Percentiles rank a stretch among this genome's conserved stretches.
These are phyloP conservation scores for Ceratobasidium sp. DNA, from an alignment of 1,284 basidiomycete species.

Conservation along the genomic window DNA sequence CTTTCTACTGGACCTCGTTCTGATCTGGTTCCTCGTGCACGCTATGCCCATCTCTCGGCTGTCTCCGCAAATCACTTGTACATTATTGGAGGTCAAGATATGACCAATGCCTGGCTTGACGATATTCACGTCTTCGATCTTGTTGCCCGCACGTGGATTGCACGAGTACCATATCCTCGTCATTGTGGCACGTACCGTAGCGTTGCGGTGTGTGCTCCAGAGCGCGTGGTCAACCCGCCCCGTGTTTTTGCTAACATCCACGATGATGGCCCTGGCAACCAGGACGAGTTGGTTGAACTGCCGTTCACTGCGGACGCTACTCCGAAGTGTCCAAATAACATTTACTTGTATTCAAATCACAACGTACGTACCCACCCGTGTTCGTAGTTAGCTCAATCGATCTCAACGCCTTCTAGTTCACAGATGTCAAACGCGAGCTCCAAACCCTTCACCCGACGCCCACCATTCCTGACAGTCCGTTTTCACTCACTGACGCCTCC, in stretches of 20 bases:
- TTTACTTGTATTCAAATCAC: slow-evolving; percentile 87
- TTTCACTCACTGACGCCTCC: slow-evolving; percentile 78
- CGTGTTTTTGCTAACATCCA: slow-evolving; percentile 40
- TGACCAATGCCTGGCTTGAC: slow-evolving; percentile 90
- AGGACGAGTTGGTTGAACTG: slow-evolving; percentile 64
- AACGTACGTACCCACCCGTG: slow-evolving; percentile 66
- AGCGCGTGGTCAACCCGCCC: slow-evolving; percentile 70
- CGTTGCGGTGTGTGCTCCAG: slow-evolving; percentile 79
- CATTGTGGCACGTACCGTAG: slow-evolving; percentile 94
- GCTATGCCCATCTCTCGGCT: slow-evolving; percentile 91
- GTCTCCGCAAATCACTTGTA: slow-evolving; percentile 85
- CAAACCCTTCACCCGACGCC: slow-evolving; percentile 85
- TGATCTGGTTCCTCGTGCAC: slow-evolving; percentile 71
- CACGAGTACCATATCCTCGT: slow-evolving; percentile 80
- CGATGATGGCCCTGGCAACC: slow-evolving; percentile 39
- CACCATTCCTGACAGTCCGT: slow-evolving; percentile 64
- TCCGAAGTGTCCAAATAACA: slow-evolving; percentile 79
- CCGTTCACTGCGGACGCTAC: slow-evolving; percentile 77
- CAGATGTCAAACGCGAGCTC: slow-evolving; percentile 91
- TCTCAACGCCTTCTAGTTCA: slow-evolving; percentile 68
- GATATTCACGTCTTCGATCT: slow-evolving; percentile 91
- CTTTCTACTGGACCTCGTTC: slow-evolving; percentile 47
- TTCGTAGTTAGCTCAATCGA: slow-evolving; percentile 44
- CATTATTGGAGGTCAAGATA: slow-evolving; percentile 93
- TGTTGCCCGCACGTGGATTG: slow-evolving; percentile 74